Evolutionary conservation across 1,284 basidiomycete species (phyloP).

Genomic region (Serendipita sp.): DNA sequence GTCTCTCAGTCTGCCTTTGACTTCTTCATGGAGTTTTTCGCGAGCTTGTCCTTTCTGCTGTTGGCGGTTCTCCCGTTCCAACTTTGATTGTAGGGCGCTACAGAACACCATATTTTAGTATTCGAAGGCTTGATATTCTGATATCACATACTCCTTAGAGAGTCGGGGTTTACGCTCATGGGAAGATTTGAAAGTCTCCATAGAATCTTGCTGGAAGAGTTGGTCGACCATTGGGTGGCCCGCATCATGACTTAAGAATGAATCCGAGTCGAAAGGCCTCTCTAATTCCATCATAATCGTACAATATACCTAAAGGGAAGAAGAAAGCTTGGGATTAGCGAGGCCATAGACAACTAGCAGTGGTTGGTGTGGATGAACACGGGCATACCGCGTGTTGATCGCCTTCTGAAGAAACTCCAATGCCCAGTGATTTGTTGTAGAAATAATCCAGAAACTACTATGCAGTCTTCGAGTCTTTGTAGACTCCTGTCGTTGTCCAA

Average conservation of each 20-base stretch:
- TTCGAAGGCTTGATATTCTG: no score
- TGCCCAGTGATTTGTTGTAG: no score
- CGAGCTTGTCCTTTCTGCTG: neutral
- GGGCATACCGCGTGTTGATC: slow-evolving; percentile 2
- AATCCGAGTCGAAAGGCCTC: neutral
- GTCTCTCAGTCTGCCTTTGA: neutral
- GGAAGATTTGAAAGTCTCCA: slow-evolving; percentile 2
- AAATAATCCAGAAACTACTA: no score
- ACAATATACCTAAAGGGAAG: neutral
- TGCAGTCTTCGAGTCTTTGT: no score
- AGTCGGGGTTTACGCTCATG: neutral
- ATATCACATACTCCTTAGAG: neutral
- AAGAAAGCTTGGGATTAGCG: neutral
- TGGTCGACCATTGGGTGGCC: slow-evolving; percentile 5
- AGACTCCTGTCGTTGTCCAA: no score
- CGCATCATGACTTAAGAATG: neutral
- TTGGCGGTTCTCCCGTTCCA: neutral
- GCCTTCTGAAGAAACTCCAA: neutral
- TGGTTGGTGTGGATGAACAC: neutral
- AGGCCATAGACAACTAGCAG: neutral
- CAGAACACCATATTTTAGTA: no score
- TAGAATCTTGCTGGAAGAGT: neutral
- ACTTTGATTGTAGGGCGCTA: neutral
- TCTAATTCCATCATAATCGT: neutral
- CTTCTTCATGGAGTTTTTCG: neutral